A percentile compares a stretch with the other conserved stretches of the same genome.
Evolutionary conservation across 768 basidiomycete genomes (phyloP).

Genomic region (Termitomyces sp.): DNA sequence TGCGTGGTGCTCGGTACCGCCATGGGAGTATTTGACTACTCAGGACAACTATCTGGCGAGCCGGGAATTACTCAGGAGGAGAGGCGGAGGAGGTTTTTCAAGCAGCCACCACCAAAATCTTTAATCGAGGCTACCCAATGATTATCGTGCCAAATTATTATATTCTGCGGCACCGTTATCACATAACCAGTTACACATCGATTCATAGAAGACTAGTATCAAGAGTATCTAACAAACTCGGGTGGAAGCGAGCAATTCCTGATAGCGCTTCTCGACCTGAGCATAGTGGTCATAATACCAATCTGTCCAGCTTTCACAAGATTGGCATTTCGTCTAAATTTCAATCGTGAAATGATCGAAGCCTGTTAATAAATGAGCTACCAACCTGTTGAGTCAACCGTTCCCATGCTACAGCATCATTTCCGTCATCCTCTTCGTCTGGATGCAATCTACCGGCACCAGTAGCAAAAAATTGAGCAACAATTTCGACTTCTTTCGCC

Average conservation of each 20-base stretch:
- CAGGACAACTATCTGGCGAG: constrained; percentile 56
- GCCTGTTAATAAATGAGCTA: neutral
- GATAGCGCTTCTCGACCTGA: constrained; percentile 36
- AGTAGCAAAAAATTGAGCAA: constrained; percentile 51
- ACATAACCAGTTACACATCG: neutral
- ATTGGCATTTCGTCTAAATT: constrained; percentile 31
- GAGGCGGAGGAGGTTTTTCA: constrained; percentile 78
- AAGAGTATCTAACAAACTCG: neutral
- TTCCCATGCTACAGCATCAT: constrained; percentile 42
- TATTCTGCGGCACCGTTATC: neutral
- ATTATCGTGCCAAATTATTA: constrained; percentile 10
- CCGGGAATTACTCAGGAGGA: constrained; percentile 49
- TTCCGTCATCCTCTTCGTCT: constrained; percentile 35
- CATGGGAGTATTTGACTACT: constrained; percentile 78
- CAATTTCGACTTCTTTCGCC: constrained; percentile 37
- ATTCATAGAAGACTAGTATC: neutral
- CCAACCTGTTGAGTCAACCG: constrained; percentile 41
- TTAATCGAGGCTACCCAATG: constrained; percentile 28
- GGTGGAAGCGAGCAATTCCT: constrained; percentile 16
- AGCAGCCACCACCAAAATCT: constrained; percentile 48
- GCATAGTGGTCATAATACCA: constrained; percentile 42
- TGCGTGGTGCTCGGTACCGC: constrained; percentile 75
- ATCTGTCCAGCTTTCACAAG: constrained; percentile 39
- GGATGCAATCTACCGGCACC: constrained; percentile 25
- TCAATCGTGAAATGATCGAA: neutral